Conservation (phyloP, 352 stramenopile species). For the Pythium monospermum region DNA sequence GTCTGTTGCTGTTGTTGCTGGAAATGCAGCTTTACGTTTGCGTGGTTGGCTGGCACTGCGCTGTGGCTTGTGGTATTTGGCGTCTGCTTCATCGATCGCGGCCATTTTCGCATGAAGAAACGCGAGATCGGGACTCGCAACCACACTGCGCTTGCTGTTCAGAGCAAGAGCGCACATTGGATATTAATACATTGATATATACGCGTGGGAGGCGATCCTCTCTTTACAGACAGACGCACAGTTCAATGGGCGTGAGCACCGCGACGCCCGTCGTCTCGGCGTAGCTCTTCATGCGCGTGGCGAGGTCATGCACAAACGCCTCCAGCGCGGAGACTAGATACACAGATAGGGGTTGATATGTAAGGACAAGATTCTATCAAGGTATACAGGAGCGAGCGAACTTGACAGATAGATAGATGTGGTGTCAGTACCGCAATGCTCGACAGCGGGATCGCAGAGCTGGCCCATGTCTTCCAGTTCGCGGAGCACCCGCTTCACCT, state of each 20-base stretch:
- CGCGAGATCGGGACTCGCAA: slow-evolving; percentile 33
- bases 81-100: slow-evolving; percentile 53
- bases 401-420: not conserved
- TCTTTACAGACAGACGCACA: slow-evolving; percentile 30
- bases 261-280: slow-evolving; percentile 10
- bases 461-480: slow-evolving; percentile 72
- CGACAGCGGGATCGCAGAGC: slow-evolving; percentile 44
- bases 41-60: slow-evolving; percentile 15
- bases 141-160: slow-evolving; percentile 48
- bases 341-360: not conserved
- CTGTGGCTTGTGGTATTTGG: slow-evolving; percentile 46
- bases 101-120: slow-evolving; percentile 53
- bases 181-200: too few species aligned
- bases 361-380: too few species aligned
- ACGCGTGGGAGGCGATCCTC: too few species aligned
- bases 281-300: slow-evolving; percentile 33
- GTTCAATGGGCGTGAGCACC: slow-evolving; percentile 48
- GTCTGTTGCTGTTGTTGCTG: not conserved
- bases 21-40: slow-evolving; percentile 15
- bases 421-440: slow-evolving; percentile 33
- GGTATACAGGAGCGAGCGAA: too few species aligned
- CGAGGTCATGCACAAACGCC: slow-evolving; percentile 56
- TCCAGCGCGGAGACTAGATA: slow-evolving; percentile 45
- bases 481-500: slow-evolving; percentile 61
- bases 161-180: too few species aligned